Percentiles rank a stretch among this genome's conserved stretches.
These are phyloP conservation scores for Alloascoidea hylecoeti DNA, from an alignment of 805 yeast species.

Conservation along the genomic window DNA sequence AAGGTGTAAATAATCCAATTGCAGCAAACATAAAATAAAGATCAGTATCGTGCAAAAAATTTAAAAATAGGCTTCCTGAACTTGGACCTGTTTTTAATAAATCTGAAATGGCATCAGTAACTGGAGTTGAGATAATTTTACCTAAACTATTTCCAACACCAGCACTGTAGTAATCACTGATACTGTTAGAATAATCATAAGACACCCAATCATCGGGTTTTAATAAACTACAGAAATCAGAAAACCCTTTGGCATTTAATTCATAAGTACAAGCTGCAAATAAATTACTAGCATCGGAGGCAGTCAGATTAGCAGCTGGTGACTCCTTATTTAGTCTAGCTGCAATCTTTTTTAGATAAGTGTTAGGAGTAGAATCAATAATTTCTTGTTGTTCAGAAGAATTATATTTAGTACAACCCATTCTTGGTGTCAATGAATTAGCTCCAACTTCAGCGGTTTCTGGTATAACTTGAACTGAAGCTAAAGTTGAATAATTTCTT, in stretches of 20 bases:
- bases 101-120: conserved; percentile 30
- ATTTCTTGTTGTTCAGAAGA: background rate
- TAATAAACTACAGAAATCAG: conserved; percentile 24
- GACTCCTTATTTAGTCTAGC: conserved; percentile 14
- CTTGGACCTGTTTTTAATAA: conserved; percentile 24
- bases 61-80: conserved; percentile 23
- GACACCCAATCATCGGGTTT: conserved; percentile 32
- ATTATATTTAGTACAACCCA: background rate
- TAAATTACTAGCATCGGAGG: conserved; percentile 23
- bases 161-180: conserved; percentile 27
- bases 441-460: conserved; percentile 38
- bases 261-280: conserved; percentile 36
- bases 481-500: conserved; percentile 21
- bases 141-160: conserved; percentile 34
- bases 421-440: conserved; percentile 43
- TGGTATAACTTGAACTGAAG: conserved; percentile 25
- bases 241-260: conserved; percentile 29
- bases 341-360: background rate
- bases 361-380: background rate
- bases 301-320: conserved; percentile 25
- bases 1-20: conserved; percentile 29
- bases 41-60: conserved; percentile 45
- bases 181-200: conserved; percentile 26
- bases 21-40: conserved; percentile 32
- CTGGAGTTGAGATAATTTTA: conserved; percentile 26